Evolutionary conservation across 2,329 filamentous ascomycete species (phyloP), one percentile per base, ranked within the genome.

Genomic region (Myrmaecium sp.): DNA sequence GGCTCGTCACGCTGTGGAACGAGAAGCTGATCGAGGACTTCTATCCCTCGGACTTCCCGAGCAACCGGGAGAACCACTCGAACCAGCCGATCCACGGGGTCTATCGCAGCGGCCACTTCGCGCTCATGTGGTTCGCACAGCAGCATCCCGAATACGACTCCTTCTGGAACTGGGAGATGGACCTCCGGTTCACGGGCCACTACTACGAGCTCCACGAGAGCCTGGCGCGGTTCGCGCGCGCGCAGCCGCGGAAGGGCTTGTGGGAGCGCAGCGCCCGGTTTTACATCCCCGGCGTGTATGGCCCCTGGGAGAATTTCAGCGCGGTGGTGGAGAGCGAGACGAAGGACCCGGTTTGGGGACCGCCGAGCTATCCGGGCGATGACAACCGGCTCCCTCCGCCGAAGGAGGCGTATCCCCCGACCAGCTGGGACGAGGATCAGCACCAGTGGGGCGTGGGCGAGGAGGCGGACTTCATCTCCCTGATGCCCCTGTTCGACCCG

Each of bases 101-200:
- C 6, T 95, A 95, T 54, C 77, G 89, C 32, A 55, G 52, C 32
- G 58, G 58, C 5, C 46, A 53, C 31, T 61, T 63, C 30, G 50
- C 58, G 4, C 42, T 64, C 23, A 59, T 62, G 34, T 63, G 58
- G 58, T 64, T 64, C 36, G 47, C 55, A 8, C 59, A 62, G 38
- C 49, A 58, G 27, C 56, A 57, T 28, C 57, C 52, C 10, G 58
- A 63, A 35, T 64, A 63, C 34, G 60, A 64, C 36, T 61, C 57
- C 33, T 59, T 57, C 49, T 89, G 81, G 79, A 86, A 86, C 51
- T 86, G 80, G 80, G 82, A 91, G 47, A 81, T 91, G 69, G 81
- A 91, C 47, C 66, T 79, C 21, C 69, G 81, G 22, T 75, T 78
- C 41, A 77, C 70, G 0, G 81, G 81, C 6, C 79, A 89, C 40